Evolutionary conservation across 2,329 filamentous ascomycete species (phyloP), one percentile per base, ranked within the genome.

Genomic region (Hyphodiscus sp.): DNA sequence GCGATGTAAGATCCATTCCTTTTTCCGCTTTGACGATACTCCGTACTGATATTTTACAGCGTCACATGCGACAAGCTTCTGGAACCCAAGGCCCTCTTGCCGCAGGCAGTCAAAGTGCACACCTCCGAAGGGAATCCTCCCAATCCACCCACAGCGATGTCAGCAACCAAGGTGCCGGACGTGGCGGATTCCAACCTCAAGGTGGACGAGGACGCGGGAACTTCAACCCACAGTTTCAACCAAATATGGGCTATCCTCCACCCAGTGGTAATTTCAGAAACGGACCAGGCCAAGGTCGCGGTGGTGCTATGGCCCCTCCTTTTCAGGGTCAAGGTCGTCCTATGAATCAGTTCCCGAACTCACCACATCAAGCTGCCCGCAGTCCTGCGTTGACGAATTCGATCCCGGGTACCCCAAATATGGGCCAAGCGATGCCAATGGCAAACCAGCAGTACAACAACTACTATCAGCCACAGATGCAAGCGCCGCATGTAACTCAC

Each of bases 51-150:
- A 42, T 59, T 50, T 53, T 52, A 42, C 65, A 86, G 81, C 81
- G 81, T 67, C 83, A 90, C 72, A 80, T 86, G 73, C 82, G 86
- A 74, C 81, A 85, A 51, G 74, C 79, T 58, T 82, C 82, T 47
- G 76, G 82, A 61, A 78, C 82, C 56, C 81, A 85, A 62, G 80
- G 80, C 61, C 79, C 80, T 56, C 76, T 80, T 59, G 76, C 79
- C 56, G 76, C 83, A 63, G 80, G 78, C 56, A 74, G 81, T 51
- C 86, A 87, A 61, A 45, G 82, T n/a, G 81, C 80, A 60, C 91
- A 97, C 71, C 81, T 89, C 64, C 87, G 92, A 65, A 86, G 90
- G 63, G 87, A 92, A 69, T 96, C 92, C 29, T 86, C 86, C 41
- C 90, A 94, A 67, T 95, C 89, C 20, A 79, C 83, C 59, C 87